Percentiles rank a stretch among this genome's conserved stretches.
phyloP scores from a whole-genome alignment of 2,329 filamentous ascomycete species.

The Samsoniella hepiali region DNA sequence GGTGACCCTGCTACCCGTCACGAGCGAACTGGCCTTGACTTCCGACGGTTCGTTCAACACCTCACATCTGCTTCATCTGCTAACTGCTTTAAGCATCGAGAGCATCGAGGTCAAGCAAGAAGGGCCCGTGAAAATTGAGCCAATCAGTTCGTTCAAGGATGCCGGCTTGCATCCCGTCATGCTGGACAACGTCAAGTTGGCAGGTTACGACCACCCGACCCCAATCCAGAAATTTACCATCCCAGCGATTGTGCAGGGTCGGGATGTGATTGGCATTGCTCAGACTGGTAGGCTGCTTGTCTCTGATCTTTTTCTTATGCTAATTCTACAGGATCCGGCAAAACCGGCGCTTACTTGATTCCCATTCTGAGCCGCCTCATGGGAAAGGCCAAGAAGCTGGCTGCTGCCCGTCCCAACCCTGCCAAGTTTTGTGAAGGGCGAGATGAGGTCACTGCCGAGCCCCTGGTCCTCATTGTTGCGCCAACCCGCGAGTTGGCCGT shows the following conservation, averaged over 20 bases:
- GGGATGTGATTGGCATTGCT: conserved; percentile 84
- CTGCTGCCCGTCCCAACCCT: conserved; percentile 70
- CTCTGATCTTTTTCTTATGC: background rate
- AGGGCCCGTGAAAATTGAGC: conserved; percentile 49
- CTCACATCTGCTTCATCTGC: conserved; percentile 25
- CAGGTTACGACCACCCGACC: conserved; percentile 70
- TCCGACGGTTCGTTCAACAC: conserved; percentile 52
- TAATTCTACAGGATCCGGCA: conserved; percentile 72
- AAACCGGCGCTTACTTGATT: conserved; percentile 89
- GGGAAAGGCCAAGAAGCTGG: conserved; percentile 90
- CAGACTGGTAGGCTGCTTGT: conserved; percentile 73
- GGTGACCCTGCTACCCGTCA: conserved; percentile 50
- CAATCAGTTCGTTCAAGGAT: conserved; percentile 60
- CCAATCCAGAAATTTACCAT: conserved; percentile 85
- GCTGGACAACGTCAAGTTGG: conserved; percentile 70
- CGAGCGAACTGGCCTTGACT: conserved; percentile 55
- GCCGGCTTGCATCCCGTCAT: conserved; percentile 85
- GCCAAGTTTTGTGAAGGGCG: conserved; percentile 48
- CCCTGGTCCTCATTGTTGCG: conserved; percentile 78
- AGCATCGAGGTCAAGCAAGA: conserved; percentile 57
- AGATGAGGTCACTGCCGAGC: conserved; percentile 68
- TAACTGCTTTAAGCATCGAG: conserved; percentile 43
- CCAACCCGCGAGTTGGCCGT: conserved; percentile 88
- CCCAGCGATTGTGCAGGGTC: conserved; percentile 70
- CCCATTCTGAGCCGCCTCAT: conserved; percentile 88